Evolutionary conservation across 2,329 filamentous ascomycete genomes (phyloP), one percentile per base, ranked within the genome.

Genomic region (Aspergillus hiratsukae): DNA sequence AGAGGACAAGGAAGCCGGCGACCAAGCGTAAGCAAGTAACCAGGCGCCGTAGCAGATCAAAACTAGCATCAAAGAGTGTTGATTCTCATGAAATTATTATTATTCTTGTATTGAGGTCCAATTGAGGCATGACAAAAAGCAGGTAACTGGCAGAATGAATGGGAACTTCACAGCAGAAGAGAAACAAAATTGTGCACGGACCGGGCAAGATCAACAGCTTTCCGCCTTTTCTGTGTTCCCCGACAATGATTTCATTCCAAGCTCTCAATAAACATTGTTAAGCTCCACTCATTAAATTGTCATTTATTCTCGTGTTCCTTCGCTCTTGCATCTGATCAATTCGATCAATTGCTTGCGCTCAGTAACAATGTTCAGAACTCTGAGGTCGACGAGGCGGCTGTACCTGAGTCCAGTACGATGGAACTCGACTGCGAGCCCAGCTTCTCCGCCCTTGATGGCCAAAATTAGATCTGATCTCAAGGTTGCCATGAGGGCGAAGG

Each of bases 401-500:
- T 64, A 61, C 40, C 50, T 71, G 50, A 64, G 66, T 50, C 61
- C 66, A 54, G 64, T 72, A 37, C 71, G 76, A 62, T 76, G 71
- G 69, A 75, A 72, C 57, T 77, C 76, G 25, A 75, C 74, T 21
- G 63, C 66, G 21, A 63, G 66, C 35, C 66, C 71, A 23, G 59
- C 68, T 45, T 53, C 70, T 55, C 75, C 78, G 54, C 75, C 77
- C 10, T 66, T 80, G 54, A 74, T 80, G 64, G 63, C 69, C 49
- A 76, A 74, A 57, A 65, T 80, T 55, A 73, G 75, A 53, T 63
- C 71, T 57, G 78, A 80, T 64, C 66, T 81, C 48, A 81, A 80
- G 64, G 69, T 66, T 45, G 78, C 78, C 49, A 79, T 81, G 78
- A 72, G 72, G 60, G 77, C 77, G 17, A 80, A 79, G 66, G 78